These are phyloP conservation scores for Histomonas meleagridis DNA, from an alignment of 208 protist genomes.

Conservation along the genomic window DNA sequence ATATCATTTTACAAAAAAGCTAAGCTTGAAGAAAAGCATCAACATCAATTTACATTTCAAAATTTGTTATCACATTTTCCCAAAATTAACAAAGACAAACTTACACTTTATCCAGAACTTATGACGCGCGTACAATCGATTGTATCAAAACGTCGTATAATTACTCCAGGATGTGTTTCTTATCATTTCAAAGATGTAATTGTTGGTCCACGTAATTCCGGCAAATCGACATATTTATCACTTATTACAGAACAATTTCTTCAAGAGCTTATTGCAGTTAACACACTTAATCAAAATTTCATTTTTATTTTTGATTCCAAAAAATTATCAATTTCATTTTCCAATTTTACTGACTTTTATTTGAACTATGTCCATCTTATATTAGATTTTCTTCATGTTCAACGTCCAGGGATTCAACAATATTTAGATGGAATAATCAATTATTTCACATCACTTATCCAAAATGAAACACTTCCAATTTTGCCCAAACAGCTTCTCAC, in stretches of 20 bases:
- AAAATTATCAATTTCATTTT: not conserved
- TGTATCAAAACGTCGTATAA: no score
- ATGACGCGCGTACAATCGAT: no score
- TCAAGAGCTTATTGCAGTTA: no score
- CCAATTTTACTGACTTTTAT: not conserved
- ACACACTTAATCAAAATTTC: not conserved
- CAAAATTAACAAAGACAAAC: no score
- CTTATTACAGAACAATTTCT: no score
- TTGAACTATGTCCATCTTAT: not conserved
- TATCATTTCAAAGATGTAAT: not conserved
- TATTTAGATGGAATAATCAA: not conserved
- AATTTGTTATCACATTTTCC: no score
- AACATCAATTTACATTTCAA: no score
- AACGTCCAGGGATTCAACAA: not conserved
- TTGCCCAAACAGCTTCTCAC: not conserved
- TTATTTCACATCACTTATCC: not conserved
- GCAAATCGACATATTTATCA: constrained; percentile 19
- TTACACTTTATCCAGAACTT: no score
- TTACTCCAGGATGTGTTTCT: not conserved
- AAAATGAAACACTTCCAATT: not conserved
- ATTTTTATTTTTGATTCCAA: not conserved
- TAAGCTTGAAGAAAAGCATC: no score
- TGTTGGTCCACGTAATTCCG: not conserved
- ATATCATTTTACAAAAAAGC: no score
- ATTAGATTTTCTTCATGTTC: not conserved